These are phyloP conservation scores for Penicillium macrosclerotiorum DNA, from an alignment of 495 filamentous ascomycete genomes.

Conservation along the genomic window DNA sequence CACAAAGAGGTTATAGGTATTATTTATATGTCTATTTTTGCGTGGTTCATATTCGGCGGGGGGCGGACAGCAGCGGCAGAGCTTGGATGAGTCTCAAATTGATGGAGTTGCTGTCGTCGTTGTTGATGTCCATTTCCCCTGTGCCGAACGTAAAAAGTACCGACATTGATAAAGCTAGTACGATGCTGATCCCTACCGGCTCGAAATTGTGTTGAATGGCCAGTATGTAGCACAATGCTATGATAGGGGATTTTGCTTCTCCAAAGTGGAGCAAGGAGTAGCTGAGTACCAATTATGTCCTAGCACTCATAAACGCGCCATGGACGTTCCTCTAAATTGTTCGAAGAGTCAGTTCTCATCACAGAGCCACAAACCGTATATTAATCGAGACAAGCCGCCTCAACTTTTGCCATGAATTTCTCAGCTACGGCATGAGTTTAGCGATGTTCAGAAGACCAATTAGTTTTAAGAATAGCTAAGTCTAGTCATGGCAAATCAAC, in stretches of 20 bases:
- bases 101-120: too few species aligned
- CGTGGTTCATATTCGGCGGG: too few species aligned
- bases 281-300: constrained; percentile 11
- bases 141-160: too few species aligned
- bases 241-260: constrained; percentile 5
- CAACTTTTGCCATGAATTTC: constrained; percentile 12
- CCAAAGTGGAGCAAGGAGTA: constrained; percentile 13
- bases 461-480: constrained; percentile 11
- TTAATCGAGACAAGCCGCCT: constrained; percentile 6
- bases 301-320: constrained; percentile 5
- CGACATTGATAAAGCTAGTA: too few species aligned
- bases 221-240: constrained; percentile 7
- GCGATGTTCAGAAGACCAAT: constrained; percentile 13
- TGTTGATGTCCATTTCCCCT: too few species aligned
- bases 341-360: constrained; percentile 9
- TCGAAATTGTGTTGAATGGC: constrained; percentile 8
- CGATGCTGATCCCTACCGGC: too few species aligned
- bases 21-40: too few species aligned
- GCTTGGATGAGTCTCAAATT: too few species aligned
- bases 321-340: constrained; percentile 7
- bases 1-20: too few species aligned
- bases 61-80: too few species aligned
- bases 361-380: constrained; percentile 9
- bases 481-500: constrained; percentile 14
- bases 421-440: constrained; percentile 10